These are phyloP conservation scores for Cymbopogon citratus DNA, from an alignment of 176 grass and related monocot genomes.

Conservation along the genomic window DNA sequence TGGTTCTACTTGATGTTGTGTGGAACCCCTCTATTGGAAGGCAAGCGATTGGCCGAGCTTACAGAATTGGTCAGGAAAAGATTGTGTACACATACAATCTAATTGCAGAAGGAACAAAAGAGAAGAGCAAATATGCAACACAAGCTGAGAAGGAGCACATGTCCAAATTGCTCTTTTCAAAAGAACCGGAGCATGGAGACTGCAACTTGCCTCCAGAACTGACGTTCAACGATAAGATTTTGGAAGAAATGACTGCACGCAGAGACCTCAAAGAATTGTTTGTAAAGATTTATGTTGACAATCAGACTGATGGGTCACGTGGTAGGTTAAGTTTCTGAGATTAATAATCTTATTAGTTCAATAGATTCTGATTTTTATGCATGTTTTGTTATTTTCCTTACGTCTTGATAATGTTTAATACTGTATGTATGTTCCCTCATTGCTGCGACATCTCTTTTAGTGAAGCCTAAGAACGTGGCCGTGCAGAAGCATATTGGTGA, in stretches of 20 bases:
- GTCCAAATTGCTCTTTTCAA: constrained; percentile 68
- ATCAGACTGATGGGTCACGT: constrained; percentile 18
- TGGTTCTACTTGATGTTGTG: constrained; percentile 85
- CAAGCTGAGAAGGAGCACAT: constrained; percentile 76
- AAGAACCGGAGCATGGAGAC: not conserved
- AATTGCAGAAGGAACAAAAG: constrained; percentile 61
- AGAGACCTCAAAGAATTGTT: constrained; percentile 53
- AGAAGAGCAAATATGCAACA: constrained; percentile 60
- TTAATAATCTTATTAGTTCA: not conserved
- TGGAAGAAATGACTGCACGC: constrained; percentile 56
- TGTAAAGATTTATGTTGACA: constrained; percentile 33
- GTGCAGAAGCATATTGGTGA: not conserved
- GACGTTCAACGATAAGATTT: constrained; percentile 47
- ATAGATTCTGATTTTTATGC: too few species aligned
- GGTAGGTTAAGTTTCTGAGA: constrained; percentile 26
- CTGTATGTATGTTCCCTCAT: not conserved
- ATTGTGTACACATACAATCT: constrained; percentile 81
- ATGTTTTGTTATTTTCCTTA: not conserved
- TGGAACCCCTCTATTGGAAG: constrained; percentile 84
- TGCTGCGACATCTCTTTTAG: not conserved
- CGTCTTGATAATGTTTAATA: not conserved
- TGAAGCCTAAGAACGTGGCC: not conserved
- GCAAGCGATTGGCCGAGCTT: constrained; percentile 86
- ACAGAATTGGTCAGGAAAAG: constrained; percentile 71
- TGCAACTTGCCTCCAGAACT: constrained; percentile 20